Percentiles rank a stretch among this genome's conserved stretches.
Evolutionary conservation across 495 filamentous ascomycete species (phyloP).

Genomic region (Aspergillus ostianus): DNA sequence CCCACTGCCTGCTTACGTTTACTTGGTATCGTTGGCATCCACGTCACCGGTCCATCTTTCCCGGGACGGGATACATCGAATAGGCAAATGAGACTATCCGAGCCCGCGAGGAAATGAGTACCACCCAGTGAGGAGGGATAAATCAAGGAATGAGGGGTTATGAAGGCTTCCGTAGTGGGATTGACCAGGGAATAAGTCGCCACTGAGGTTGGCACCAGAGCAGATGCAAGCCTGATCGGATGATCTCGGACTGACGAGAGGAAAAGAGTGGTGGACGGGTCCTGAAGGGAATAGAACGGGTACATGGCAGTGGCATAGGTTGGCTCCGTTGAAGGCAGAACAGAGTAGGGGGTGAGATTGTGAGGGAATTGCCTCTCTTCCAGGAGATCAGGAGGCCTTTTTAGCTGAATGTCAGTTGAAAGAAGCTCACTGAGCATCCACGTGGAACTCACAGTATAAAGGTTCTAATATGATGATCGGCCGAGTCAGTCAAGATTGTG

Average conservation of each 20-base stretch:
- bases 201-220: constrained; percentile 43
- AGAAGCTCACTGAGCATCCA: background rate
- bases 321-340: constrained; percentile 61
- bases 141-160: constrained; percentile 69
- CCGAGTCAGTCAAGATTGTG: constrained; percentile 69
- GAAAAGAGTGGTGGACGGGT: constrained; percentile 64
- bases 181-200: constrained; percentile 71
- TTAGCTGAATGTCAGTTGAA: constrained; percentile 10
- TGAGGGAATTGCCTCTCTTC: constrained; percentile 47
- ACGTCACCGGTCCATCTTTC: constrained; percentile 55
- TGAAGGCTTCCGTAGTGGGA: constrained; percentile 74
- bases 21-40: constrained; percentile 72
- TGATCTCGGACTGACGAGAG: constrained; percentile 67
- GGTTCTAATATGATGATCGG: constrained; percentile 63
- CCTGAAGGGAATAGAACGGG: constrained; percentile 66
- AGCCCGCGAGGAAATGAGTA: constrained; percentile 67
- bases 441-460: constrained; percentile 60
- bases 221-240: constrained; percentile 71
- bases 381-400: constrained; percentile 65
- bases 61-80: constrained; percentile 74
- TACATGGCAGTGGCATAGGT: constrained; percentile 69
- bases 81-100: constrained; percentile 66
- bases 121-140: constrained; percentile 58
- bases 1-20: constrained; percentile 67
- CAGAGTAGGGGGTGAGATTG: constrained; percentile 58